A percentile compares a stretch with the other conserved stretches of the same genome.
Evolutionary conservation across 2,329 filamentous ascomycete genomes (phyloP).

Genomic region (Claviceps humidiphila): DNA sequence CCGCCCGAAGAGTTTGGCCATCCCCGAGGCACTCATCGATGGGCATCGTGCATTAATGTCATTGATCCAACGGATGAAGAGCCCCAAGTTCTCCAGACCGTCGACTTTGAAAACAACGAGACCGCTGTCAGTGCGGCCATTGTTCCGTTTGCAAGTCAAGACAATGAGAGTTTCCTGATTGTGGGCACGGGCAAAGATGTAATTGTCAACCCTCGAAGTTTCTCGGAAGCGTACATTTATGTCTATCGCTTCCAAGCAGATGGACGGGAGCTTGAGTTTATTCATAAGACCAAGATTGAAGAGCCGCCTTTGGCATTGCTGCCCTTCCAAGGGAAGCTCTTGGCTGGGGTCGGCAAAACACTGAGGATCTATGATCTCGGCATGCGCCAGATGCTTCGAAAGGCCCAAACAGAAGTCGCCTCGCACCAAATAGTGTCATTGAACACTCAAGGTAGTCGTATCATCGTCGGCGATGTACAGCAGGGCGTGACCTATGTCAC

Average conservation of each 20-base stretch:
- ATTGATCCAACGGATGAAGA: conserved; percentile 73
- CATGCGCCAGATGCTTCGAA: conserved; percentile 82
- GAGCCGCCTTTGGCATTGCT: conserved; percentile 80
- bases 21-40: conserved; percentile 68
- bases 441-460: conserved; percentile 79
- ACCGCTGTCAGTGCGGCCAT: conserved; percentile 76
- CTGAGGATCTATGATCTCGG: conserved; percentile 87
- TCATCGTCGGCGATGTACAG: conserved; percentile 83
- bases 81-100: conserved; percentile 52
- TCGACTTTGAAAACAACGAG: conserved; percentile 82
- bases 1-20: conserved; percentile 81
- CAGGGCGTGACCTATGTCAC: conserved; percentile 87
- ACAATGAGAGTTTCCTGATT: conserved; percentile 80
- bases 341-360: conserved; percentile 73
- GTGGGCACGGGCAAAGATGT: conserved; percentile 92
- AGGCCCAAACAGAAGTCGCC: conserved; percentile 69
- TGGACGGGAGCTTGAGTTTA: conserved; percentile 81
- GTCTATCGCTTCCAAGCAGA: conserved; percentile 82
- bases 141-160: conserved; percentile 77
- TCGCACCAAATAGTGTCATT: conserved; percentile 78
- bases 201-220: conserved; percentile 62
- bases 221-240: conserved; percentile 71
- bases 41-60: conserved; percentile 91
- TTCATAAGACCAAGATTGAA: conserved; percentile 90
- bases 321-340: conserved; percentile 80